Percentiles rank a stretch among this genome's conserved stretches.
Conservation (phyloP, 2,329 filamentous ascomycete genomes). For the Alternaria postmessia region DNA sequence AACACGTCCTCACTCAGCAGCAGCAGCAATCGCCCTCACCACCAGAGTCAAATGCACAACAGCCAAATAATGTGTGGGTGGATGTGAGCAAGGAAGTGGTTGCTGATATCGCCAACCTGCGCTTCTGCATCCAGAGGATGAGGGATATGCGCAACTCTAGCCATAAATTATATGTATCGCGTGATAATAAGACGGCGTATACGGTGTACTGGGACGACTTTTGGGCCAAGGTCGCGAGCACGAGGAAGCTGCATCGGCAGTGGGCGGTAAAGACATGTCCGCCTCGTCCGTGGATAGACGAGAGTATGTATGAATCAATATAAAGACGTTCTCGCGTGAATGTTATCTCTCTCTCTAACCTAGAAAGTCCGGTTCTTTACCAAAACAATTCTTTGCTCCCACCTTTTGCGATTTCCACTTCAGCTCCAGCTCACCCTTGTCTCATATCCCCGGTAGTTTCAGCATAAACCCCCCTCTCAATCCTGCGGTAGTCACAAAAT, state of each 20-base stretch:
- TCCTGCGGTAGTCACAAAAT: too few relatives aligned
- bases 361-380: too few relatives aligned
- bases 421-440: too few relatives aligned
- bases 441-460: background rate
- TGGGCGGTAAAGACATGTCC: background rate
- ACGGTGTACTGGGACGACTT: slow-evolving; percentile 49
- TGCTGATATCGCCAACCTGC: slow-evolving; percentile 15
- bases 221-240: background rate
- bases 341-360: too few relatives aligned
- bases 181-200: background rate
- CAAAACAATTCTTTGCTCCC: too few relatives aligned
- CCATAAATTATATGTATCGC: background rate
- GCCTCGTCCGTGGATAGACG: slow-evolving; percentile 2
- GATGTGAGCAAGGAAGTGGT: slow-evolving; percentile 17
- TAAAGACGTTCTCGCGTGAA: background rate
- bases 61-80: background rate
- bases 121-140: slow-evolving; percentile 9
- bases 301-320: background rate
- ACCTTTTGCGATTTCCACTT: too few relatives aligned
- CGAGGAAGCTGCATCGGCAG: background rate
- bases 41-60: background rate
- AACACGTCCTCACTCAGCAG: background rate
- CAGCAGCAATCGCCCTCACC: too few relatives aligned
- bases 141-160: rapidly evolving
- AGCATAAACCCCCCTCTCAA: too few relatives aligned